Evolutionary conservation across 169 alveolate species (phyloP).

Genomic region (Plasmodium reichenowi): DNA sequence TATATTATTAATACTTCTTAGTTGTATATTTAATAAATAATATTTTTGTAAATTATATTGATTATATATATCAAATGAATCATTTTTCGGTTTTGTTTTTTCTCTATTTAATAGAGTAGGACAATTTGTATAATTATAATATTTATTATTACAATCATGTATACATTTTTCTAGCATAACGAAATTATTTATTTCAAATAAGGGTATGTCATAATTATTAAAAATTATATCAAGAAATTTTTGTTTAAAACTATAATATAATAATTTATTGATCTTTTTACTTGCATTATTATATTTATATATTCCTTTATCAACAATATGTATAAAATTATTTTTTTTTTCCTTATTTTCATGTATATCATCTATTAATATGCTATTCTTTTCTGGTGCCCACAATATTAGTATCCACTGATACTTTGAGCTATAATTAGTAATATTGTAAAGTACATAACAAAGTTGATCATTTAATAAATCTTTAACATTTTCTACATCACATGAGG

Average conservation of each 20-base stretch:
- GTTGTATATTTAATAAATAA: constrained; percentile 22
- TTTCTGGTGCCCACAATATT: constrained; percentile 51
- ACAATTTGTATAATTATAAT: neutral
- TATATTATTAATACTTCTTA: constrained; percentile 3
- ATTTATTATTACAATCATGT: neutral
- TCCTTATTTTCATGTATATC: neutral
- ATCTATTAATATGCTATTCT: neutral
- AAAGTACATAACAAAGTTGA: constrained; percentile 20
- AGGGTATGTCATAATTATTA: constrained; percentile 11
- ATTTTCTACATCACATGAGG: constrained; percentile 26
- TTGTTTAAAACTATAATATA: constrained; percentile 50
- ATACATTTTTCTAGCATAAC: constrained; percentile 42
- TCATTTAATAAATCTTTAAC: constrained; percentile 24
- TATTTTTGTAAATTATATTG: constrained; percentile 2
- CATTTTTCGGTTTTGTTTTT: neutral
- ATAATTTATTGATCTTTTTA: constrained; percentile 21
- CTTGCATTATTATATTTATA: constrained; percentile 7
- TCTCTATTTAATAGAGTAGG: neutral
- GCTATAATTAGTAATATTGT: constrained; percentile 13
- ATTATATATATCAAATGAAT: neutral
- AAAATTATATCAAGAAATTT: constrained; percentile 17
- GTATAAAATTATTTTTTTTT: constrained; percentile 1
- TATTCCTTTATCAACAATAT: constrained; percentile 7
- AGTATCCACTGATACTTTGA: constrained; percentile 39
- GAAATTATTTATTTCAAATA: constrained; percentile 29